These are phyloP conservation scores for Globisporangium uncinulatum DNA, from an alignment of 352 stramenopile species.

Conservation along the genomic window DNA sequence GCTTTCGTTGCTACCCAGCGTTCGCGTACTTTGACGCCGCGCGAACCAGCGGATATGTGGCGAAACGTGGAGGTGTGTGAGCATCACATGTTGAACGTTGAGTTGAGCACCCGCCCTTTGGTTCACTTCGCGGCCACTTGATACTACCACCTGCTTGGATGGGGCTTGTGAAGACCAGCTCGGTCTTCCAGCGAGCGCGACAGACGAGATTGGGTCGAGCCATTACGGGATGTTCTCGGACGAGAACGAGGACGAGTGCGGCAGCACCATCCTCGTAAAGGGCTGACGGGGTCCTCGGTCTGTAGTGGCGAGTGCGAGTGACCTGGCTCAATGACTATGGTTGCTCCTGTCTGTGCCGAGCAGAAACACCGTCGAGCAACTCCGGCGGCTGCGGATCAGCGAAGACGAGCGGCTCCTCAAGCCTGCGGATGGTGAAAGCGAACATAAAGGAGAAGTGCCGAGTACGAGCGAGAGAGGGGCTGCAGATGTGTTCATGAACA, in stretches of 20 bases:
- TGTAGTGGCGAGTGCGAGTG: not conserved
- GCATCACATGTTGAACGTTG: not conserved
- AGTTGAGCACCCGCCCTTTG: not conserved
- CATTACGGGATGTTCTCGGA: conserved; percentile 17
- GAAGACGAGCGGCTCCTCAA: not conserved
- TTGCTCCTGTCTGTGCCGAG: not conserved
- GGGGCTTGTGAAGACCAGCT: too few species aligned
- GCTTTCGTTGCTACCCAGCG: conserved; percentile 8
- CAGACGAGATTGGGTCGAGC: not conserved
- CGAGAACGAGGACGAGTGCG: conserved; percentile 25
- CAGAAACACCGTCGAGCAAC: conserved; percentile 6
- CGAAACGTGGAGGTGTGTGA: not conserved
- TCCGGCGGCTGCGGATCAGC: conserved; percentile 3
- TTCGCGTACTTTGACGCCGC: conserved; percentile 38
- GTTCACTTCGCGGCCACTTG: not conserved
- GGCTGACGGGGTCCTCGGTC: too few species aligned
- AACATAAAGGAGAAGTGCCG: not conserved
- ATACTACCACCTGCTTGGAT: too few species aligned
- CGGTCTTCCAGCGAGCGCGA: not conserved
- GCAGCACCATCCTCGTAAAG: not conserved
- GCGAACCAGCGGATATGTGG: conserved; percentile 25
- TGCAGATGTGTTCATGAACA: conserved; percentile 3
- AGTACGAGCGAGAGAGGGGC: not conserved
- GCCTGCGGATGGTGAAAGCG: not conserved
- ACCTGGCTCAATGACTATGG: not conserved